Base-by-base conservation (phyloP, 352 stramenopile genomes). In the Albugo candida region DNA sequence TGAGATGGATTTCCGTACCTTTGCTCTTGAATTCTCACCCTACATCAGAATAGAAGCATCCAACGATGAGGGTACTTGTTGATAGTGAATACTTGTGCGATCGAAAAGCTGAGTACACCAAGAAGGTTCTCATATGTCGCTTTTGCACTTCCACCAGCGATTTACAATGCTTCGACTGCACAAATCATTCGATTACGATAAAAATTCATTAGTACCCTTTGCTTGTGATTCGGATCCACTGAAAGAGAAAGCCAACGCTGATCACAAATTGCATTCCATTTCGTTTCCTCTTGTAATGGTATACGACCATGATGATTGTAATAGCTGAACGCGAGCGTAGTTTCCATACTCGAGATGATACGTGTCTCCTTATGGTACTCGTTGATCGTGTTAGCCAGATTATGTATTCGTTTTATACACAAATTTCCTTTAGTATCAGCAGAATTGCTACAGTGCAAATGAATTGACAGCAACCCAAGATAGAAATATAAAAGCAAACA, bases 1-100 rank as follows among this genome's bases (percentile, higher is more conserved):
- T 80, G 12, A 54, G 19, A 45, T 83, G 73, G 21, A 87, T 59
- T 5, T 60, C 57, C n/a, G 57, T 38, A 11, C 41, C 38, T 11
- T 55, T 45, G 24, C 8, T 31, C 24, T 8, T 31, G 24, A 31
- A 31, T 31, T 3, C 8, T 31, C 24, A 31, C 8, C 8, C 24
- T 8, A 8, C 24, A 31, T 31, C n/a, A n/a, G n/a, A 40, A 11
- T 43, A 13, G 55, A 39, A 18, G 54, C 16, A 6, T 21, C 36
- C 24, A 11, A 34, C 17, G 42, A 46, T 44, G 36, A 11, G 41
- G 53, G 18, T n/a, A 36, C 52, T 49, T 36, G n/a, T n/a, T n/a
- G 36, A 38, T 13, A 16, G 3, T 54, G 21, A 6, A 45, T 14
- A 1, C 44, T 37, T 1, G 47, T 40, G 31, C 57, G 52, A 21